These are phyloP conservation scores for Mucor ambiguus DNA, from an alignment of 371 early-diverging fungal genomes.

Conservation along the genomic window DNA sequence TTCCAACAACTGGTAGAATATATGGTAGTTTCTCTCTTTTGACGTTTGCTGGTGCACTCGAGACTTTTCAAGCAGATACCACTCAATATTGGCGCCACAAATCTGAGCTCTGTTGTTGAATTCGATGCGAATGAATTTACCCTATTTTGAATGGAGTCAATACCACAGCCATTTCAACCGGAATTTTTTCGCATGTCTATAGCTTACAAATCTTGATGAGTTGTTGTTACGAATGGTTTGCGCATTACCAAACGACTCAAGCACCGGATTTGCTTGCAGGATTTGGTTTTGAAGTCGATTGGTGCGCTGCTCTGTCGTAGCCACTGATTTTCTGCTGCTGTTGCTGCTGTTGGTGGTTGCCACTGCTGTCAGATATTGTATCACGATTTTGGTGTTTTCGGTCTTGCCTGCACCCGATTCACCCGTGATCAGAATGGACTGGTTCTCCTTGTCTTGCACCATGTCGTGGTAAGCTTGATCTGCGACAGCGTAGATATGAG, in stretches of 20 bases:
- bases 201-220: constrained; percentile 96
- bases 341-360: constrained; percentile 55
- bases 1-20: constrained; percentile 97
- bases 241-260: constrained; percentile 99
- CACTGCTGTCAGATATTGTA: constrained; percentile 95
- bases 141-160: constrained; percentile 48
- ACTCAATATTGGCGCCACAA: constrained; percentile 96
- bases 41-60: constrained; percentile 92
- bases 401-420: constrained; percentile 99
- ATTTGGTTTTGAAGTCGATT: constrained; percentile 91
- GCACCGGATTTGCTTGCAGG: constrained; percentile 96
- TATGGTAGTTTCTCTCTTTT: constrained; percentile 97
- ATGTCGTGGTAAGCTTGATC: constrained; percentile 96
- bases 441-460: constrained; percentile 93
- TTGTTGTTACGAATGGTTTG: constrained; percentile 99
- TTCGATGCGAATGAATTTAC: constrained; percentile 99
- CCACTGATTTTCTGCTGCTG: constrained; percentile 25
- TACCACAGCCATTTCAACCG: too few relatives aligned
- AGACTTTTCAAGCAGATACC: constrained; percentile 98
- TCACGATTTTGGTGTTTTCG: constrained; percentile 99
- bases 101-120: constrained; percentile 91
- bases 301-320: constrained; percentile 21
- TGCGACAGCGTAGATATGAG: constrained; percentile 97
- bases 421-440: constrained; percentile 99
- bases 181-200: neutral